These are phyloP conservation scores for Farysia itapuensis DNA, from an alignment of 1,284 basidiomycete genomes.

Conservation along the genomic window DNA sequence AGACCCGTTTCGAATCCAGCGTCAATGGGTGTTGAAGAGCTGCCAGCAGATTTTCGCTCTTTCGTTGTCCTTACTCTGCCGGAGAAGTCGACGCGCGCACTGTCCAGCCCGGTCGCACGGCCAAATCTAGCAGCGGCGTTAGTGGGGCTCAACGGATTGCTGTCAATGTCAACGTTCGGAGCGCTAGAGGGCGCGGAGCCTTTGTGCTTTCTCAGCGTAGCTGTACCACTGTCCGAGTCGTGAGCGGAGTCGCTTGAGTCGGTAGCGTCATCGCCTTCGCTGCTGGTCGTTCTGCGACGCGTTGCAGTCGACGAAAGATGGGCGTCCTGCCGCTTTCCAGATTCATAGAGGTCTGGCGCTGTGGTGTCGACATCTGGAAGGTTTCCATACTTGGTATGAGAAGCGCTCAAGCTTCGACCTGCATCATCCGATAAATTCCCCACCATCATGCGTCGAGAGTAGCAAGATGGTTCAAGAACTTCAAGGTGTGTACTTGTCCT, in stretches of 20 bases:
- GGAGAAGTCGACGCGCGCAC: slow-evolving; percentile 8
- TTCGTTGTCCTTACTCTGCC: slow-evolving; percentile 5
- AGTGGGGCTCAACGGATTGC: slow-evolving; percentile 3
- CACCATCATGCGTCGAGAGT: no score
- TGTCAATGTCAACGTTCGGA: slow-evolving; percentile 17
- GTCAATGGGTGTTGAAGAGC: slow-evolving; percentile 7
- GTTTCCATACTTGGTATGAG: slow-evolving; percentile 3
- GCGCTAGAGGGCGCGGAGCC: not conserved
- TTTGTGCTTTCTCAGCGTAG: not conserved
- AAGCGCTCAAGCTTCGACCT: no score
- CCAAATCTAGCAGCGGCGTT: slow-evolving; percentile 24
- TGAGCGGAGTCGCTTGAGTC: not conserved
- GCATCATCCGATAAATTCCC: no score
- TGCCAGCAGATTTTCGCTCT: not conserved
- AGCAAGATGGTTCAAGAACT: no score
- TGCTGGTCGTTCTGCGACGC: not conserved
- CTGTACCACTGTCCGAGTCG: not conserved
- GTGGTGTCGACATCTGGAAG: slow-evolving; percentile 3
- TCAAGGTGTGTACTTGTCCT: no score
- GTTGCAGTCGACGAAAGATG: not conserved
- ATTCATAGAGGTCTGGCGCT: slow-evolving; percentile 3
- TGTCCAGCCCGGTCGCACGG: slow-evolving; percentile 14
- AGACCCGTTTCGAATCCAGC: slow-evolving; percentile 30
- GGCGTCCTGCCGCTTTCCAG: not conserved
- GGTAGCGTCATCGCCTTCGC: not conserved